These are phyloP conservation scores for Cyberlindnera lachancei DNA, from an alignment of 805 yeast species.

Conservation along the genomic window DNA sequence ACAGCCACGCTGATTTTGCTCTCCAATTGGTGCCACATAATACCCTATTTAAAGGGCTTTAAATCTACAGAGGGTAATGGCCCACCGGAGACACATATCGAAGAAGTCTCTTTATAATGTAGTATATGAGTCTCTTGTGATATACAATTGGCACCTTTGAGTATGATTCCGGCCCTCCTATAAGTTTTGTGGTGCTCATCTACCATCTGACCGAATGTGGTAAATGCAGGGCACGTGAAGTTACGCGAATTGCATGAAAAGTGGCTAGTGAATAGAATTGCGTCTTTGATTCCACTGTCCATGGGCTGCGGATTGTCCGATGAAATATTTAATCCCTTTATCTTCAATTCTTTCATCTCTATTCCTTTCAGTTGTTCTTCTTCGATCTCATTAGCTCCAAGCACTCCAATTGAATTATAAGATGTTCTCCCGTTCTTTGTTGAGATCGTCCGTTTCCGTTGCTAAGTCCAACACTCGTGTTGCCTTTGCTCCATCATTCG, in stretches of 20 bases:
- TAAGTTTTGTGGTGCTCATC: too few relatives aligned
- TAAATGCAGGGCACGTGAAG: slow-evolving; percentile 17
- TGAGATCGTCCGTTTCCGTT: slow-evolving; percentile 21
- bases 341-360: neutral
- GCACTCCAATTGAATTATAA: slow-evolving; percentile 1
- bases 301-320: neutral
- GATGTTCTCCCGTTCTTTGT: slow-evolving; percentile 24
- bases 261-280: slow-evolving; percentile 5
- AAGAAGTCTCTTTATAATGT: too few relatives aligned
- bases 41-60: too few relatives aligned
- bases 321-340: neutral
- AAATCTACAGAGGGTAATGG: too few relatives aligned
- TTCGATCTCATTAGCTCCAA: neutral
- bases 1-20: too few relatives aligned
- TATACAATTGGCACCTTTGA: too few relatives aligned
- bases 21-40: too few relatives aligned
- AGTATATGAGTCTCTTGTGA: too few relatives aligned
- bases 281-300: neutral
- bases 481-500: slow-evolving; percentile 18
- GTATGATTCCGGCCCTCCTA: too few relatives aligned
- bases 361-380: neutral
- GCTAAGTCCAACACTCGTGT: slow-evolving; percentile 11
- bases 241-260: slow-evolving; percentile 5
- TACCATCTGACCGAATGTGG: too few relatives aligned
- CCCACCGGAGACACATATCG: too few relatives aligned